Conservation (phyloP, 169 alveolate species). For the Toxoplasma gondii region DNA sequence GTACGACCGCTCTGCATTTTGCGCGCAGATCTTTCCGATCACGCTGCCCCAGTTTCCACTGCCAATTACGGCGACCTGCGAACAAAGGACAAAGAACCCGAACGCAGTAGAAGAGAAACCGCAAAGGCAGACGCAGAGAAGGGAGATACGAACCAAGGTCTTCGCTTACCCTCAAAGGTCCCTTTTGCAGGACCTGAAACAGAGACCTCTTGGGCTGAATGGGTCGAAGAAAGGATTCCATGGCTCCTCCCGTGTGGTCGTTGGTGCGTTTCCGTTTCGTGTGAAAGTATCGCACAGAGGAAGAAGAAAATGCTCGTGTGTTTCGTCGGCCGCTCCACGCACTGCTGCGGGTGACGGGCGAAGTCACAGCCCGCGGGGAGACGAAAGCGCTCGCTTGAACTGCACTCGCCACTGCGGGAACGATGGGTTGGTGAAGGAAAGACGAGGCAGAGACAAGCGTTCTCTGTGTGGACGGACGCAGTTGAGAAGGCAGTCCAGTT, state of each 20-base stretch:
- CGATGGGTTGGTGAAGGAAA: background rate
- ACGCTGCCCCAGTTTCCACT: slow-evolving; percentile 92
- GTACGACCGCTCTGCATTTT: slow-evolving; percentile 66
- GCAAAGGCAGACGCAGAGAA: background rate
- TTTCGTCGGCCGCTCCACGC: background rate
- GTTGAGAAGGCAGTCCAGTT: background rate
- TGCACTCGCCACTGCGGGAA: background rate
- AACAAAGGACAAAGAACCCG: background rate
- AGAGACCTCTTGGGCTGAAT: slow-evolving; percentile 39
- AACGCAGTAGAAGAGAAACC: background rate
- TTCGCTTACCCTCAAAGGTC: slow-evolving; percentile 61
- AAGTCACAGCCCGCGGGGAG: background rate
- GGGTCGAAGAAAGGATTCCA: slow-evolving; percentile 19
- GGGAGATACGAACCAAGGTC: background rate
- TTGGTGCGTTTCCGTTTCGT: background rate
- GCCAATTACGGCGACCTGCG: slow-evolving; percentile 84
- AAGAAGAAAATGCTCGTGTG: background rate
- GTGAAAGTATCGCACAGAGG: background rate
- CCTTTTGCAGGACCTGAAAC: slow-evolving; percentile 62
- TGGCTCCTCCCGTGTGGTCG: background rate
- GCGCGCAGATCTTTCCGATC: slow-evolving; percentile 80
- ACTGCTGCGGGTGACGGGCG: background rate
- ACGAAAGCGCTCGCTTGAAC: background rate
- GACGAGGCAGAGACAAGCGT: background rate
- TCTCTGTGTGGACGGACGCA: background rate